Evolutionary conservation across 2,329 filamentous ascomycete genomes (phyloP).

Genomic region (Claviceps monticola): DNA sequence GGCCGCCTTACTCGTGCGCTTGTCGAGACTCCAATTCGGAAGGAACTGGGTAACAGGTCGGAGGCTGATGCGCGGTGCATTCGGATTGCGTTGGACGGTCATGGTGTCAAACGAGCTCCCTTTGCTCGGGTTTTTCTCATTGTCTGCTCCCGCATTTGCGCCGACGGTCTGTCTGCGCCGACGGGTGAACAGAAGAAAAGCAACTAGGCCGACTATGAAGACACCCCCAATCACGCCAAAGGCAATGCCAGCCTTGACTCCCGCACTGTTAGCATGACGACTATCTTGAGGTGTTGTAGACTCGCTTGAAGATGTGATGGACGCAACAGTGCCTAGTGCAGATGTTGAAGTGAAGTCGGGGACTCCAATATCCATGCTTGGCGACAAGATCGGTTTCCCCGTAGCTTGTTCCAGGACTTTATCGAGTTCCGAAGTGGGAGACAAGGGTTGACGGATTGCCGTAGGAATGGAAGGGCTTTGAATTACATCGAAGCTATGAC

Average conservation of each 20-base stretch:
- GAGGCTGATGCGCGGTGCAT: slow-evolving; percentile 71
- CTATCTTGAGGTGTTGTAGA: slow-evolving; percentile 1
- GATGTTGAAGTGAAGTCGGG: slow-evolving; percentile 6
- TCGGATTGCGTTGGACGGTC: slow-evolving; percentile 18
- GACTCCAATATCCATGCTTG: slow-evolving; percentile 6
- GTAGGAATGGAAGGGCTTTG: slow-evolving; percentile 10
- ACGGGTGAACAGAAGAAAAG: slow-evolving; percentile 57
- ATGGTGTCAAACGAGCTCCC: slow-evolving; percentile 8
- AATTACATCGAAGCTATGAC: slow-evolving; percentile 8
- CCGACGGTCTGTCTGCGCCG: slow-evolving; percentile 52
- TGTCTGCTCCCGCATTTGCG: slow-evolving; percentile 33
- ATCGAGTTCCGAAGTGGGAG: slow-evolving; percentile 10
- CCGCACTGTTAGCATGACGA: slow-evolving; percentile 17
- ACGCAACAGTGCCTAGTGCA: slow-evolving; percentile 10
- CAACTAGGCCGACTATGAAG: slow-evolving; percentile 48
- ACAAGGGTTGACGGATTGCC: slow-evolving; percentile 15
- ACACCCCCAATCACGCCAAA: slow-evolving; percentile 66
- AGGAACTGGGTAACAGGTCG: slow-evolving; percentile 76
- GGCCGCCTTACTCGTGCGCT: slow-evolving; percentile 35
- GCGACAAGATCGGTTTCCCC: slow-evolving; percentile 8
- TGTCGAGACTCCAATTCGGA: slow-evolving; percentile 42
- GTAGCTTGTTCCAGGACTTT: slow-evolving; percentile 19
- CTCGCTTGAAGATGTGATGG: slow-evolving; percentile 9
- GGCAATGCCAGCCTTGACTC: slow-evolving; percentile 65
- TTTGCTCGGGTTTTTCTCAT: slow-evolving; percentile 48